Evolutionary conservation across 208 protist species (phyloP), one percentile per base, ranked within the genome.

Genomic region (Acanthamoeba sp.): DNA sequence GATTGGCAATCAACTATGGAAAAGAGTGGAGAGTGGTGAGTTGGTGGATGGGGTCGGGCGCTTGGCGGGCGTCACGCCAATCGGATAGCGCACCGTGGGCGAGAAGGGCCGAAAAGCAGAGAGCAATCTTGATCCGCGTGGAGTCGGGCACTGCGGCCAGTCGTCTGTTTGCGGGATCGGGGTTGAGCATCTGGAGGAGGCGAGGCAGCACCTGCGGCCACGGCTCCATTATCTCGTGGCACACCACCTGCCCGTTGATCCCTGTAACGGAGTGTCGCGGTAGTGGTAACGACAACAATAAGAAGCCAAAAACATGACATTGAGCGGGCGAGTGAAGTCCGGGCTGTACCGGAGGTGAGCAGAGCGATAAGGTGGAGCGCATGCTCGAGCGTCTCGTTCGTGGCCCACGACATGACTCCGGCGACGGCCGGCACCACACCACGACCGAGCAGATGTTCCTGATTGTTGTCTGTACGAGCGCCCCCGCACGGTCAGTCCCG

Each of bases 321-420:
- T 34, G 64, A 38, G 7, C 6, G 69, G 16, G 78, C 3, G 27
- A 18, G 1, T n/a, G 80, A 27, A 14, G 76, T 52, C 40, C 22
- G 76, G 24, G 32, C 6, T 14, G 48, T 22, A 92, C 87, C 87
- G 5, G 87, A 69, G 3, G 87, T 76, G 29, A 92, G 50, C 36
- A 92, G 87, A 10, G 57, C 59, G 42, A 92, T 92, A 40, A 92
- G 29, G n/a, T 92, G 87, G 12, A 92, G 87, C n/a, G 59, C 57
- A 32, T 55, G 57, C n/a, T 92, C 87, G 10, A 92, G 87, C 14
- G 64, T 78, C 16, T 92, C 87, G 64, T 92, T 92, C 22, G 59
- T 76, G 57, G 87, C 87, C 87, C 87, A 92, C 27, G 87, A 76
- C 45, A 92, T 69, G 16, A 92, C 87, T 22, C 87, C 87, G 6